Base-by-base conservation (phyloP, 164 flowering plant species). In the Dillenia turbinata region DNA sequence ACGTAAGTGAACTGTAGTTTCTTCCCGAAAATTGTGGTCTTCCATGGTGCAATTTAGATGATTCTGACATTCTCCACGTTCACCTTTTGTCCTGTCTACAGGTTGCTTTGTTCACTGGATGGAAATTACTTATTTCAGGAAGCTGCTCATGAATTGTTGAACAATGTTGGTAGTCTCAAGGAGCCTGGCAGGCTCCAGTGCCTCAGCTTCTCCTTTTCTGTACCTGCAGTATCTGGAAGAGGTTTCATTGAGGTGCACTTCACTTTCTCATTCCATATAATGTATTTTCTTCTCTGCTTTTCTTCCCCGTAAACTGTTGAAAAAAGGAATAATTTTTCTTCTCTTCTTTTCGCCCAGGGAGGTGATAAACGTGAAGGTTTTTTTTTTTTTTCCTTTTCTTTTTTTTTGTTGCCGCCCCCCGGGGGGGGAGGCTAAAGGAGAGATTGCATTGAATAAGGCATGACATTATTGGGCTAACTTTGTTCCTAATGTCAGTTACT, bases 211-310 rank as follows among this genome's bases (percentile, higher is more conserved):
- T 53, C 71, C 12, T 85, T 85, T 60, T 67, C 78, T 56, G 60
- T 81, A n/a, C 97, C 97, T 49, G 58, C 71, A 68, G 69, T 78
- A 22, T 56, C 44, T 61, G 97, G 93, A 17, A 79, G 97, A 78
- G 97, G 97, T 59, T 91, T 91, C 63, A 77, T 91, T 61, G 97
- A 91, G 93, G 97, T 87, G 50, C 43, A 56, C 44, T 40, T 54
- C 12, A 6, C 51, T 43, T 61, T 9, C 50, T 24, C 53, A 53
- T 26, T 43, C 50, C 15, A 15, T 33, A 33, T 33, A 33, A 33
- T 5, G 7, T 33, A 33, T 33, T 33, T 33, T 33, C 7, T 33
- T 33, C 7, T 33, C 40, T 4, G 0, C 40, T 33, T 33, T 33
- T 33, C 7, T 33, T 33, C 40, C 40, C 7, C 40, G 6, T 33